Conservation (phyloP, 257 asterid species). For the Primulina huaijiensis region DNA sequence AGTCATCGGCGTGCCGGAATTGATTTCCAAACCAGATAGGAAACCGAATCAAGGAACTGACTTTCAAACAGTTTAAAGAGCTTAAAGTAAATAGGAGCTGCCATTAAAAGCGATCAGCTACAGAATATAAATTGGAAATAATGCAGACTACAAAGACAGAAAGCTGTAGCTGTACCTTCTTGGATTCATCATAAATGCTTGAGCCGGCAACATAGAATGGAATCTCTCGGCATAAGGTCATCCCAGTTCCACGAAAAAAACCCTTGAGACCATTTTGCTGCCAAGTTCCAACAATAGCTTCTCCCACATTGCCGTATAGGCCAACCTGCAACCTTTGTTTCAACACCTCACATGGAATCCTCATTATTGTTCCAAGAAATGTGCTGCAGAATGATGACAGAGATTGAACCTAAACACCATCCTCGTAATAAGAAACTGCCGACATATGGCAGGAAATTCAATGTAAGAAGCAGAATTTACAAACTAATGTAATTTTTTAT, state of each 20-base stretch:
- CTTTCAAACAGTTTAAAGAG: too few relatives aligned
- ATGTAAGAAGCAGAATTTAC: too few relatives aligned
- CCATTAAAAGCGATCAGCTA: neutral
- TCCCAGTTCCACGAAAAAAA: slow-evolving; percentile 95
- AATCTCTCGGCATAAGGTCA: slow-evolving; percentile 88
- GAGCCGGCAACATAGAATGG: slow-evolving; percentile 94
- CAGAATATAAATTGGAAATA: neutral
- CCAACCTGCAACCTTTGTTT: slow-evolving; percentile 96
- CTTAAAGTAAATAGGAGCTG: neutral
- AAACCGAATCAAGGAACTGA: too few relatives aligned
- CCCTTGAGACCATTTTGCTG: slow-evolving; percentile 79
- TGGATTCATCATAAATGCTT: slow-evolving; percentile 94
- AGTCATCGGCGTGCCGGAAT: too few relatives aligned
- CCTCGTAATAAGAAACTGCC: neutral
- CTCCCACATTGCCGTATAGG: slow-evolving; percentile 69
- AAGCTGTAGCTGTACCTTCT: slow-evolving; percentile 48
- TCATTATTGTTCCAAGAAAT: slow-evolving; percentile 78
- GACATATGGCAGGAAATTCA: neutral
- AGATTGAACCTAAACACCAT: slow-evolving; percentile 68
- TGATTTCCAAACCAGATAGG: too few relatives aligned
- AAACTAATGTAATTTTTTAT: neutral
- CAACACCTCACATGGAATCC: slow-evolving; percentile 91
- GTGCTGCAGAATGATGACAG: slow-evolving; percentile 86
- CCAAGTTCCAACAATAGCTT: slow-evolving; percentile 83
- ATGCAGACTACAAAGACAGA: neutral